Conservation (phyloP, 2,329 filamentous ascomycete genomes). For the Exophiala lecanii-corni region DNA sequence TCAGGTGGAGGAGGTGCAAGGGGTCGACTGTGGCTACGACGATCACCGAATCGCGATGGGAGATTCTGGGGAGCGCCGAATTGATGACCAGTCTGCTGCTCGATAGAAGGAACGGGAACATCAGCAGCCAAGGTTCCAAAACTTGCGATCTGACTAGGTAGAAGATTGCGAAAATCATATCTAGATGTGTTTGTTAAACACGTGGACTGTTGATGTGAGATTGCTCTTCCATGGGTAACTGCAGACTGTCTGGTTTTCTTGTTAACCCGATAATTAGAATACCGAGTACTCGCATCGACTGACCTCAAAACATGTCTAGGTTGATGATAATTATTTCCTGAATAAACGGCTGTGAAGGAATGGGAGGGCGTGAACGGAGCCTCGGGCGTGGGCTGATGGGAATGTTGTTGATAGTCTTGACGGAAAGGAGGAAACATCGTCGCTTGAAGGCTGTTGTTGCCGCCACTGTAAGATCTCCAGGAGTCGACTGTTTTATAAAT, state of each 20-base stretch:
- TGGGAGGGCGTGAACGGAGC: no score
- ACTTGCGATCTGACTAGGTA: conserved; percentile 9
- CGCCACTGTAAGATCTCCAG: conserved; percentile 24
- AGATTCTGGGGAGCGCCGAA: not conserved
- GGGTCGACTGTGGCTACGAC: not conserved
- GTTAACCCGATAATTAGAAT: conserved; percentile 27
- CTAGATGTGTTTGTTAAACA: not conserved
- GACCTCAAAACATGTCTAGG: conserved; percentile 22
- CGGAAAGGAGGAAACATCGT: no score
- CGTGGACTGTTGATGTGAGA: no score
- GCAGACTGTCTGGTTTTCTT: conserved; percentile 2
- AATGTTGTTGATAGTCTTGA: no score
- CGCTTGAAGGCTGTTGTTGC: conserved; percentile 18
- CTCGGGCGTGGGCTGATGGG: no score
- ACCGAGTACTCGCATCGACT: conserved; percentile 24
- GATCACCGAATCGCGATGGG: not conserved
- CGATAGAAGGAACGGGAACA: conserved; percentile 13
- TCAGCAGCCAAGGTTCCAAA: conserved; percentile 10
- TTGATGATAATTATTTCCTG: no score
- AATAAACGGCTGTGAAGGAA: no score
- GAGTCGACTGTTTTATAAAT: conserved; percentile 25
- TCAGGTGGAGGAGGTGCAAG: conserved; percentile 45
- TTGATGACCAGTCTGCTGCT: not conserved
- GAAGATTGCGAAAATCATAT: conserved; percentile 13
- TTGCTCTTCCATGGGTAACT: no score